These are phyloP conservation scores for Cercophora sp. DNA, from an alignment of 495 filamentous ascomycete genomes.

Conservation along the genomic window DNA sequence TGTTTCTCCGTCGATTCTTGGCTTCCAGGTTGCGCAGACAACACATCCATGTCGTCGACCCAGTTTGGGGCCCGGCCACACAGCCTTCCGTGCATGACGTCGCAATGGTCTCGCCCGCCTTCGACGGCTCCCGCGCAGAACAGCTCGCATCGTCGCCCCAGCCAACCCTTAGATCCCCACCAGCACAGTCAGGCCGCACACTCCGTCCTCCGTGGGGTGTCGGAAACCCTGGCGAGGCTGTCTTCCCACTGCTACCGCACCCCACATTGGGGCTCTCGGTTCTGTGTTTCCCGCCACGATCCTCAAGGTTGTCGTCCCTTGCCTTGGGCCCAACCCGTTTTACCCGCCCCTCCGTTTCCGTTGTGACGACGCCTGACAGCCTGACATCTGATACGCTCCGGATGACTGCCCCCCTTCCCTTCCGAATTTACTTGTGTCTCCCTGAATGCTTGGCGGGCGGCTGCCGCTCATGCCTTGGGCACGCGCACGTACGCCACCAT, in stretches of 20 bases:
- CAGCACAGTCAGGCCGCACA: background rate
- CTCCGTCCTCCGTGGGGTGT: background rate
- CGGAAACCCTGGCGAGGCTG: background rate
- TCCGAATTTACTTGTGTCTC: constrained; percentile 36
- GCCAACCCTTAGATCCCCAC: too few relatives aligned
- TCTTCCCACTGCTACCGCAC: background rate
- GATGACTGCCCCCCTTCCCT: constrained; percentile 36
- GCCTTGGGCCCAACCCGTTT: constrained; percentile 34
- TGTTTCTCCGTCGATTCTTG: constrained; percentile 19
- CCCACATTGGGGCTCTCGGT: constrained; percentile 15
- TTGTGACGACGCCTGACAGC: constrained; percentile 31
- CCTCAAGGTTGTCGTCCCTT: too few relatives aligned
- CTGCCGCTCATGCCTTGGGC: constrained; percentile 33
- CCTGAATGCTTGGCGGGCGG: constrained; percentile 38
- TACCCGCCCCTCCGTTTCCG: constrained; percentile 33
- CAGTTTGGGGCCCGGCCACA: constrained; percentile 25
- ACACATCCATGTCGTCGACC: background rate
- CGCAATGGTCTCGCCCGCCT: constrained; percentile 20
- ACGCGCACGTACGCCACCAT: constrained; percentile 19
- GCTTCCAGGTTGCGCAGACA: too few relatives aligned
- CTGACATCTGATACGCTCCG: constrained; percentile 45
- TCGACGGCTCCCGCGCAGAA: constrained; percentile 2
- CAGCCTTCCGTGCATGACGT: constrained; percentile 37
- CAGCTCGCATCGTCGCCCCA: background rate
- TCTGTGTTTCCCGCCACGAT: constrained; percentile 17